Percentiles rank a stretch among this genome's conserved stretches.
phyloP scores from a whole-genome alignment of 805 yeast species.

The Metschnikowia gelsemii region DNA sequence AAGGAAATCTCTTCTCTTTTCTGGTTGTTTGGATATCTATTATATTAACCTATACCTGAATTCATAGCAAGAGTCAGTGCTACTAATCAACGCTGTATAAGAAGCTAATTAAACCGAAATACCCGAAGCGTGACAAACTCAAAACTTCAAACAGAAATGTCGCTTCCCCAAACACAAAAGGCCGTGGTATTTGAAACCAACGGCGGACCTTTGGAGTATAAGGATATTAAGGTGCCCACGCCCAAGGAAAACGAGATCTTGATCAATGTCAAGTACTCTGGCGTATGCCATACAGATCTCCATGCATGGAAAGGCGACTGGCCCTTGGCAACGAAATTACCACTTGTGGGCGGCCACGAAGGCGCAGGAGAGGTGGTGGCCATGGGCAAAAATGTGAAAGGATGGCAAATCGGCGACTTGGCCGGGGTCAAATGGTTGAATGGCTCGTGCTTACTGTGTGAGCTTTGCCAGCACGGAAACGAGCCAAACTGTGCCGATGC shows the following conservation, averaged over 20 bases:
- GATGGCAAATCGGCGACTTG: constrained; percentile 44
- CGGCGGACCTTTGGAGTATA: constrained; percentile 43
- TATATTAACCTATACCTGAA: too few species aligned
- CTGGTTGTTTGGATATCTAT: too few species aligned
- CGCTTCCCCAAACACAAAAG: constrained; percentile 42
- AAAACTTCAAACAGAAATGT: too few species aligned
- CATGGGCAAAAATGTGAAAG: constrained; percentile 41
- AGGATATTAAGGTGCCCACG: constrained; percentile 40
- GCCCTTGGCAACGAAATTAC: constrained; percentile 46
- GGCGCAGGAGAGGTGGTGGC: constrained; percentile 50
- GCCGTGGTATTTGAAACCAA: constrained; percentile 43
- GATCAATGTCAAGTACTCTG: constrained; percentile 46
- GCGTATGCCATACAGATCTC: constrained; percentile 48
- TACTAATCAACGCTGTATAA: too few species aligned
- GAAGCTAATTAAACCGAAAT: too few species aligned
- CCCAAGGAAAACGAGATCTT: constrained; percentile 43
- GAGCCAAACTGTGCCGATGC: constrained; percentile 63
- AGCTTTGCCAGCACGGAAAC: constrained; percentile 40
- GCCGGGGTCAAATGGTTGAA: constrained; percentile 50
- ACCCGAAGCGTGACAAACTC: too few species aligned
- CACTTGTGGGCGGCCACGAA: constrained; percentile 49
- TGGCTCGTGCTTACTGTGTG: constrained; percentile 45
- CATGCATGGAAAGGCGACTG: constrained; percentile 51
- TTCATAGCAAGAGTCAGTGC: too few species aligned
- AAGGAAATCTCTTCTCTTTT: too few species aligned